Evolutionary conservation across 208 protist species (phyloP).

Genomic region (Sergeia podlipaevii): DNA sequence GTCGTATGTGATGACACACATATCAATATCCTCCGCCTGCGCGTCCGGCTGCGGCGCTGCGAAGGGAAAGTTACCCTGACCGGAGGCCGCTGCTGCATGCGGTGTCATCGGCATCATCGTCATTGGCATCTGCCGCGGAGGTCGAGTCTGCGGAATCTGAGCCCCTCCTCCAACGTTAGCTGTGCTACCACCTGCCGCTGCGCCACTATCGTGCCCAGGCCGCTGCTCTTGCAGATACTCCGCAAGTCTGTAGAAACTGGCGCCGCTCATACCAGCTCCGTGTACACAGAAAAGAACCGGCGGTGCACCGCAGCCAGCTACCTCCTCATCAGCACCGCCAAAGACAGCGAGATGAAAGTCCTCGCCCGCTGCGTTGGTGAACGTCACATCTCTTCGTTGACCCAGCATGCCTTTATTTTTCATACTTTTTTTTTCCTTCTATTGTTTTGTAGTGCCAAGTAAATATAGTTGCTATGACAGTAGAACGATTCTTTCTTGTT

Average conservation of each 20-base stretch:
- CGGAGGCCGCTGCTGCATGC: neutral
- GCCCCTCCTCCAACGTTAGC: slow-evolving; percentile 1
- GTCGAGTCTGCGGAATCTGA: neutral
- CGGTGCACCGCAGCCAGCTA: slow-evolving; percentile 8
- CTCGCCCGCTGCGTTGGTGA: slow-evolving; percentile 39
- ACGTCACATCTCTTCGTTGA: slow-evolving; percentile 19
- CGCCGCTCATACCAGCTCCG: slow-evolving; percentile 83
- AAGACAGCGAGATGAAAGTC: slow-evolving; percentile 49
- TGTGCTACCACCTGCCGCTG: neutral
- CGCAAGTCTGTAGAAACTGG: slow-evolving; percentile 61
- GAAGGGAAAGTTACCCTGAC: neutral
- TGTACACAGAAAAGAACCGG: slow-evolving; percentile 88
- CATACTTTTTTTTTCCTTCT: no score
- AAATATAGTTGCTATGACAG: no score
- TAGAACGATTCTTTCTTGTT: no score
- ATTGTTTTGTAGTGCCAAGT: no score
- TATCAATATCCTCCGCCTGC: slow-evolving; percentile 25
- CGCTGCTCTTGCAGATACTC: slow-evolving; percentile 15
- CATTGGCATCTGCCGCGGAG: neutral
- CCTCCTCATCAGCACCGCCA: slow-evolving; percentile 7
- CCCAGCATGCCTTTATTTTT: neutral
- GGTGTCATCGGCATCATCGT: neutral
- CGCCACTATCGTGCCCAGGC: neutral
- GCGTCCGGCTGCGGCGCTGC: slow-evolving; percentile 12
- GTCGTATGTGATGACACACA: slow-evolving; percentile 74